Evolutionary conservation across 148 eudicot genomes (phyloP).

Genomic region (Vaccinium darrowii): DNA sequence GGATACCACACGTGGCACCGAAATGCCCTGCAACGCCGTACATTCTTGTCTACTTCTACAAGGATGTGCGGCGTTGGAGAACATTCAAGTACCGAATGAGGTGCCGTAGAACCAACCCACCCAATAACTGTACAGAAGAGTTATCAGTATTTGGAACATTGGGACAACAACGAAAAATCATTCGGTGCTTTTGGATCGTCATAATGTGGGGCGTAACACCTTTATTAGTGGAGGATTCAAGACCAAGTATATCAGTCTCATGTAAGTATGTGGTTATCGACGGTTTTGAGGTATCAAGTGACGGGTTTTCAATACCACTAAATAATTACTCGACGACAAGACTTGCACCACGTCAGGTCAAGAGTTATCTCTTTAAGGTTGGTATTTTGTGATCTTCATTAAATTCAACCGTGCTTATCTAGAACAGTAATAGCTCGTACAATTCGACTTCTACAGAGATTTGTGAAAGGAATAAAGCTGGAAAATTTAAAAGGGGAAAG

Average conservation of each 20-base stretch:
- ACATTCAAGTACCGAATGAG: not conserved
- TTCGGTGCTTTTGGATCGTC: not conserved
- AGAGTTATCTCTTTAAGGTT: not conserved
- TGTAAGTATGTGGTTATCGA: not conserved
- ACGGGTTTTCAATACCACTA: not conserved
- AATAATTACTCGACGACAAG: not conserved
- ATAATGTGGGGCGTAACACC: not conserved
- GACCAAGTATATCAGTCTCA: not conserved
- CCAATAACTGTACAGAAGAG: not conserved
- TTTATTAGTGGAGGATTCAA: not conserved
- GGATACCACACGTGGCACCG: not conserved
- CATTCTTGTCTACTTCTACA: not conserved
- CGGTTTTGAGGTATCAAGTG: not conserved
- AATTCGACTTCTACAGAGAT: not conserved
- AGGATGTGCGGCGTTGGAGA: not conserved
- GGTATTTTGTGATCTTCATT: not conserved
- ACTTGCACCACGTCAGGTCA: not conserved
- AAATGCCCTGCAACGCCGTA: not conserved
- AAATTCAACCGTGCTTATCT: not conserved
- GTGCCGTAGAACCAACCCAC: not conserved
- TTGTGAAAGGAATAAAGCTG: constrained; percentile 5
- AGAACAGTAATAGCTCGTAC: not conserved
- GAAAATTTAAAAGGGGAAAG: not conserved
- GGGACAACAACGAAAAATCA: not conserved
- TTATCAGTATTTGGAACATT: not conserved